These are phyloP conservation scores for Sugiyamaella paludigena DNA, from an alignment of 1,139 yeast genomes.

Conservation along the genomic window DNA sequence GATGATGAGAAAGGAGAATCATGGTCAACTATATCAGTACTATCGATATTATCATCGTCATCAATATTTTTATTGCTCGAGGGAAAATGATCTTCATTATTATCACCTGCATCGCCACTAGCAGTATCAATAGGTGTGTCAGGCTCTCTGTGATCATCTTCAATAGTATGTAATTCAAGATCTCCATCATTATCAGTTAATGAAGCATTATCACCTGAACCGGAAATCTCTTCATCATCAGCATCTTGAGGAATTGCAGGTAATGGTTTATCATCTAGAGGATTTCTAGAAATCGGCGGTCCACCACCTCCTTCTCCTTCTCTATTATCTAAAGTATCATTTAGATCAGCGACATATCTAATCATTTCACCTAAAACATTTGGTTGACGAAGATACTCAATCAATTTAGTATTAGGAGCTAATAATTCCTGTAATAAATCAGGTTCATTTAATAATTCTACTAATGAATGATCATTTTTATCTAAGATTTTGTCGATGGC, in stretches of 20 bases:
- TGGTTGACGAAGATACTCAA: conserved; percentile 78
- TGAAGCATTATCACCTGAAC: conserved; percentile 2
- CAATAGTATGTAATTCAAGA: conserved; percentile 9
- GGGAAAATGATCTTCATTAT: background rate
- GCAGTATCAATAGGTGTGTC: conserved; percentile 3
- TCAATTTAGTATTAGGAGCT: conserved; percentile 75
- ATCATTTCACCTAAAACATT: conserved; percentile 64
- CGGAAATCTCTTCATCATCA: no score
- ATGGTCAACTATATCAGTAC: conserved; percentile 30
- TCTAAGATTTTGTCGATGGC: conserved; percentile 73
- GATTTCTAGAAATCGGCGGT: background rate
- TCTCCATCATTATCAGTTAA: conserved; percentile 8
- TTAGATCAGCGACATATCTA: conserved; percentile 56
- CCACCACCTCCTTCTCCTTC: conserved; percentile 12
- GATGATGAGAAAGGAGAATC: background rate
- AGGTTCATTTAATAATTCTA: conserved; percentile 77
- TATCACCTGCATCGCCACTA: background rate
- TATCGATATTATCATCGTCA: conserved; percentile 35
- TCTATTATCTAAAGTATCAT: conserved; percentile 4
- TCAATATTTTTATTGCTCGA: conserved; percentile 22
- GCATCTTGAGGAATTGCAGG: conserved; percentile 2
- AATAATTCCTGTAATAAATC: conserved; percentile 81
- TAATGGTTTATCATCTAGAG: conserved; percentile 6
- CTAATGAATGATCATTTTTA: conserved; percentile 51
- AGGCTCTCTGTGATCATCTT: background rate